phyloP scores from a whole-genome alignment of 805 yeast species.

The Cyberlindnera amylophila region DNA sequence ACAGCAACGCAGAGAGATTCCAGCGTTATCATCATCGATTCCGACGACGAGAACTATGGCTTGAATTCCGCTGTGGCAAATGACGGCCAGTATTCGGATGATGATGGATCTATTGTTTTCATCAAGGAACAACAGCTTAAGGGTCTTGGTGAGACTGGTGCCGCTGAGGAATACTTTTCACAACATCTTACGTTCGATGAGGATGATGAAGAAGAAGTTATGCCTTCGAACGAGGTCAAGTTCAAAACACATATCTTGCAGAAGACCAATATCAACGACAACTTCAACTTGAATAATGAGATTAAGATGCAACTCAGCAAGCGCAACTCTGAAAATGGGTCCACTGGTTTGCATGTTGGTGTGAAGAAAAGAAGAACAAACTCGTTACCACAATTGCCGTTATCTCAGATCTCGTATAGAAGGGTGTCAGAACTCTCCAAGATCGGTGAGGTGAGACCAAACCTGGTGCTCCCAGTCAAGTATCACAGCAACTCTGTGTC shows the following conservation, averaged over 20 bases:
- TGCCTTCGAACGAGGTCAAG: constrained; percentile 1
- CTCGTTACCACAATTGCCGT: constrained; percentile 51
- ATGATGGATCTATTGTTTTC: constrained; percentile 15
- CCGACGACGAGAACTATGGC: constrained; percentile 35
- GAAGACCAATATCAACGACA: constrained; percentile 10
- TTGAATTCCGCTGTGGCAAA: constrained; percentile 11
- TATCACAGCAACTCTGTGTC: constrained; percentile 3
- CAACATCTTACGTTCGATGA: constrained; percentile 11
- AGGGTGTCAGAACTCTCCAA: constrained; percentile 34
- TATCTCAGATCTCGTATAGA: constrained; percentile 41
- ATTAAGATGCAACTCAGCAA: constrained; percentile 1
- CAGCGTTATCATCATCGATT: constrained; percentile 35
- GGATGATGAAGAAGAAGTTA: constrained; percentile 16
- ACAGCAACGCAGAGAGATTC: constrained; percentile 22
- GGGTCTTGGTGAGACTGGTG: constrained; percentile 2
- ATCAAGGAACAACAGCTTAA: constrained; percentile 13
- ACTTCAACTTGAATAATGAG: constrained; percentile 16
- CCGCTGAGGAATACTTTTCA: constrained; percentile 12
- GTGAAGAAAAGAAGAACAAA: constrained; percentile 45
- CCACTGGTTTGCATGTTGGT: constrained; percentile 22
- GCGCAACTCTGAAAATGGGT: constrained; percentile 1
- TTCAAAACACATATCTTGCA: constrained; percentile 7
- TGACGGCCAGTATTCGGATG: constrained; percentile 11
- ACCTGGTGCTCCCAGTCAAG: constrained; percentile 19
- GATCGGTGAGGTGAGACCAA: constrained; percentile 40